Conservation (phyloP, 73 alveolate species). For the Stentor roeselii region DNA sequence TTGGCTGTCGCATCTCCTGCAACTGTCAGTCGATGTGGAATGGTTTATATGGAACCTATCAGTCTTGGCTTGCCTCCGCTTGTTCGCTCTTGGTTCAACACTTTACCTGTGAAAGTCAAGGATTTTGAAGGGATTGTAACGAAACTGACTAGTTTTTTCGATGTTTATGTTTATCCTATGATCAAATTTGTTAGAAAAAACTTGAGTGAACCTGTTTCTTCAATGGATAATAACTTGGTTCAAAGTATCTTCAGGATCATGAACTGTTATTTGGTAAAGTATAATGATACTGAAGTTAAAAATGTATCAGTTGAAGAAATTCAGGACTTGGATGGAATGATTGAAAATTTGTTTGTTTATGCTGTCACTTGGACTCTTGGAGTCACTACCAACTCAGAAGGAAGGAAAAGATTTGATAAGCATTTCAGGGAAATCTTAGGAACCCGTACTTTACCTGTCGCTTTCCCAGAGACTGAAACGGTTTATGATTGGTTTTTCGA, state of each 20-base stretch:
- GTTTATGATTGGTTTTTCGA: constrained; percentile 83
- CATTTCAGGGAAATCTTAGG: constrained; percentile 56
- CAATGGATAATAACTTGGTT: constrained; percentile 75
- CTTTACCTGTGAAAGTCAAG: constrained; percentile 74
- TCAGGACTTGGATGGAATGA: constrained; percentile 71
- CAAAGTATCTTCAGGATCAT: constrained; percentile 76
- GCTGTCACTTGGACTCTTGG: constrained; percentile 93
- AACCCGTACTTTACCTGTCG: constrained; percentile 22
- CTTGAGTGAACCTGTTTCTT: constrained; percentile 76
- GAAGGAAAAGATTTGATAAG: constrained; percentile 85
- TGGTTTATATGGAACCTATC: constrained; percentile 98
- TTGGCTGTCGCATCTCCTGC: constrained; percentile 99
- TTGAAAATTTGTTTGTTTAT: constrained; percentile 76
- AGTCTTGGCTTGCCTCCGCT: constrained; percentile 86
- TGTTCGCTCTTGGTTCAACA: constrained; percentile 79
- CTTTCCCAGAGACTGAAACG: constrained; percentile 66
- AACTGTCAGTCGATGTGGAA: constrained; percentile 99
- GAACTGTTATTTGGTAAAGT: constrained; percentile 83
- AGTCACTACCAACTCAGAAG: constrained; percentile 88
- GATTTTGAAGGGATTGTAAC: constrained; percentile 67
- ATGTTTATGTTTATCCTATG: constrained; percentile 72
- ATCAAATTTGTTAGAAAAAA: constrained; percentile 67
- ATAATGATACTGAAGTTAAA: constrained; percentile 86
- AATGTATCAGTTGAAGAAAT: constrained; percentile 86
- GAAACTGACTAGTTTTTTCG: constrained; percentile 66